A percentile compares a stretch with the other conserved stretches of the same genome.
Conservation (phyloP, 2,329 filamentous ascomycete species). For the Tetracladium maxilliforme region DNA sequence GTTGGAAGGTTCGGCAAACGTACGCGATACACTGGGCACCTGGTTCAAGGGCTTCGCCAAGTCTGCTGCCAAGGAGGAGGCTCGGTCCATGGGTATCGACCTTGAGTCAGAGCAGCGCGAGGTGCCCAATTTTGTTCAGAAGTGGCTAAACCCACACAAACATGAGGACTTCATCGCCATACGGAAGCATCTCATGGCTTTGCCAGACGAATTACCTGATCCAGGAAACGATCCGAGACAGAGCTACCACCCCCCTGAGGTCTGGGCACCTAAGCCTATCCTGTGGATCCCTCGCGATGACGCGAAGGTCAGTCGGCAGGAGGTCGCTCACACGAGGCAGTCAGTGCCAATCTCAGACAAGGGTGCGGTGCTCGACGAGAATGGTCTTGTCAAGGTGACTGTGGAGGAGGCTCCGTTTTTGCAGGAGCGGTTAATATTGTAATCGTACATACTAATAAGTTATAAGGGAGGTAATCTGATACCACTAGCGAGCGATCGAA, state of each 20-base stretch:
- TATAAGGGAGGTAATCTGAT: too few species aligned
- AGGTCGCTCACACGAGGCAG: constrained; percentile 33
- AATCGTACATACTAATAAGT: too few species aligned
- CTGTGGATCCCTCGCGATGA: constrained; percentile 44
- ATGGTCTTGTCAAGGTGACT: constrained; percentile 41
- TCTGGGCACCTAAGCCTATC: constrained; percentile 31
- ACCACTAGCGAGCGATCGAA: too few species aligned
- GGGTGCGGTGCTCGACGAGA: constrained; percentile 39
- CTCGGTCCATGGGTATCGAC: neutral
- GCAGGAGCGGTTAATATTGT: too few species aligned
- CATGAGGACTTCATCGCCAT: constrained; percentile 39
- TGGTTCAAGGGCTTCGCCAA: constrained; percentile 3
- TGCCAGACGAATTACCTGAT: constrained; percentile 30
- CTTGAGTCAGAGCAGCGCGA: constrained; percentile 7
- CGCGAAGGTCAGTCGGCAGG: constrained; percentile 38
- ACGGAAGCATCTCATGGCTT: constrained; percentile 25
- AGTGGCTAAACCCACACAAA: constrained; percentile 42
- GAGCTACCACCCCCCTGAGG: constrained; percentile 44
- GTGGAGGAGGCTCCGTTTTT: constrained; percentile 30
- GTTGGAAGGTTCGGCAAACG: constrained; percentile 9
- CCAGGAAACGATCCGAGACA: constrained; percentile 27
- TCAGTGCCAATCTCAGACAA: constrained; percentile 45
- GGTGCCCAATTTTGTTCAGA: constrained; percentile 26
- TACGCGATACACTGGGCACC: constrained; percentile 3
- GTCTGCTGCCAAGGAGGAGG: constrained; percentile 4